A percentile compares a stretch with the other conserved stretches of the same genome.
These are phyloP conservation scores for Dothistroma septosporum DNA, from an alignment of 2,329 filamentous ascomycete species.

Conservation along the genomic window DNA sequence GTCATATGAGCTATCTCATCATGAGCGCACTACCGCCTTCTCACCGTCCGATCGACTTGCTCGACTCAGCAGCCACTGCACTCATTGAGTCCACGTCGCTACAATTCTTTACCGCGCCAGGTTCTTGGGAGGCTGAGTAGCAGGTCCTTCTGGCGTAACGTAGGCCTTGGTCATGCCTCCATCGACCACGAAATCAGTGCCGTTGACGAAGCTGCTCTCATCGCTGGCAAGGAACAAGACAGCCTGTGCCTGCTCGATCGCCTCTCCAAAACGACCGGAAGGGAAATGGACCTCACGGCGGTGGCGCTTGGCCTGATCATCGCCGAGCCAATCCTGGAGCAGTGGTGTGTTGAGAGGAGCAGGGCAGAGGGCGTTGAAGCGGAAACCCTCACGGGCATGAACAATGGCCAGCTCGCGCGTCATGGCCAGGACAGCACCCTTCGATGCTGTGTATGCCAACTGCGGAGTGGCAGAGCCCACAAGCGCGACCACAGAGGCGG, in stretches of 20 bases:
- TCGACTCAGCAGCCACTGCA: not conserved
- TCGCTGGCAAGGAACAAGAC: constrained; percentile 84
- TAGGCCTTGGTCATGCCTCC: constrained; percentile 95
- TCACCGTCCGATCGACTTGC: not conserved
- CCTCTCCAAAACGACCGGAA: constrained; percentile 81
- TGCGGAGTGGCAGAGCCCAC: constrained; percentile 85
- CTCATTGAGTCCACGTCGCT: not conserved
- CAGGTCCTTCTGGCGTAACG: constrained; percentile 58
- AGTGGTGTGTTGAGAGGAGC: constrained; percentile 89
- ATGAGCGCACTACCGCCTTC: not conserved
- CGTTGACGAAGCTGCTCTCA: constrained; percentile 85
- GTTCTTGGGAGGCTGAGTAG: constrained; percentile 48
- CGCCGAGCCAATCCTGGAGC: constrained; percentile 88
- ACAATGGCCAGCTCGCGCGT: constrained; percentile 89
- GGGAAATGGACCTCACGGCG: constrained; percentile 89
- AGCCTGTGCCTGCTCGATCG: constrained; percentile 87
- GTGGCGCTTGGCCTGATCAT: constrained; percentile 74
- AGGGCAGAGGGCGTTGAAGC: constrained; percentile 88
- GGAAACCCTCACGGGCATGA: constrained; percentile 81
- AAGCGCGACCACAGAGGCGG: constrained; percentile 80
- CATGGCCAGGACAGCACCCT: constrained; percentile 85
- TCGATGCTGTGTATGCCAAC: constrained; percentile 88
- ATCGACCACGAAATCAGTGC: constrained; percentile 89
- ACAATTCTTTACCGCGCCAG: constrained; percentile 26
- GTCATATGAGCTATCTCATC: not conserved